phyloP scores from a whole-genome alignment of 768 basidiomycete species.

The Mycena galericulata region DNA sequence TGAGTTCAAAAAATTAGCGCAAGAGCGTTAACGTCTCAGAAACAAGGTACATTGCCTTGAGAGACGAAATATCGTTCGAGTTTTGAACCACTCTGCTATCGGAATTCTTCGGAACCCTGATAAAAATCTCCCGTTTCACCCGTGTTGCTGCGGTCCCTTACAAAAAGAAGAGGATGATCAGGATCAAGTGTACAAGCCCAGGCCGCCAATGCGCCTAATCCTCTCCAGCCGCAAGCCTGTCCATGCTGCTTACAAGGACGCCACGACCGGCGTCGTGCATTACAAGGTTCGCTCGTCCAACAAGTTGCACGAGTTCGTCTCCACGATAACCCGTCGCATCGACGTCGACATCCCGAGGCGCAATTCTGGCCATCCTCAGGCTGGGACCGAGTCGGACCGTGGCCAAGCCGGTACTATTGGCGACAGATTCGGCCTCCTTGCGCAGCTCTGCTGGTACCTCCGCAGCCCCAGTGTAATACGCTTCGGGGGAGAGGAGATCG shows the following conservation, averaged over 20 bases:
- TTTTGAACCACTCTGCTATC: no score
- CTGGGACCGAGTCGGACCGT: not conserved
- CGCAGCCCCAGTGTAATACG: constrained; percentile 3
- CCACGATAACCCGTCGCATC: constrained; percentile 25
- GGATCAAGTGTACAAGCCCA: no score
- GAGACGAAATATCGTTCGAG: no score
- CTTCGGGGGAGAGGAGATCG: constrained; percentile 22
- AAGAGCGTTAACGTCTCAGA: no score
- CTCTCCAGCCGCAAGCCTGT: constrained; percentile 25
- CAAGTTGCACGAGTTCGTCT: constrained; percentile 17
- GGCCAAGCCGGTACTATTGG: not conserved
- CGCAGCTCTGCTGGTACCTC: constrained; percentile 16
- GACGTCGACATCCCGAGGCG: constrained; percentile 28
- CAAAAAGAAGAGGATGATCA: no score
- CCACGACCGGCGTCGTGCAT: constrained; percentile 8
- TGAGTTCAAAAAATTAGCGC: no score
- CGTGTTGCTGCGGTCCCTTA: no score
- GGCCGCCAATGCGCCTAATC: constrained; percentile 13
- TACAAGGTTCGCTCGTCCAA: constrained; percentile 25
- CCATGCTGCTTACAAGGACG: constrained; percentile 22
- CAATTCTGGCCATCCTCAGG: not conserved
- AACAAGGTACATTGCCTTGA: no score
- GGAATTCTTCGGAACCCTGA: no score
- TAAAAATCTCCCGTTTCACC: no score
- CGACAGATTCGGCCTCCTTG: constrained; percentile 20